These are phyloP conservation scores for Fusarium fujikuroi DNA, from an alignment of 2,329 filamentous ascomycete genomes.

Conservation along the genomic window DNA sequence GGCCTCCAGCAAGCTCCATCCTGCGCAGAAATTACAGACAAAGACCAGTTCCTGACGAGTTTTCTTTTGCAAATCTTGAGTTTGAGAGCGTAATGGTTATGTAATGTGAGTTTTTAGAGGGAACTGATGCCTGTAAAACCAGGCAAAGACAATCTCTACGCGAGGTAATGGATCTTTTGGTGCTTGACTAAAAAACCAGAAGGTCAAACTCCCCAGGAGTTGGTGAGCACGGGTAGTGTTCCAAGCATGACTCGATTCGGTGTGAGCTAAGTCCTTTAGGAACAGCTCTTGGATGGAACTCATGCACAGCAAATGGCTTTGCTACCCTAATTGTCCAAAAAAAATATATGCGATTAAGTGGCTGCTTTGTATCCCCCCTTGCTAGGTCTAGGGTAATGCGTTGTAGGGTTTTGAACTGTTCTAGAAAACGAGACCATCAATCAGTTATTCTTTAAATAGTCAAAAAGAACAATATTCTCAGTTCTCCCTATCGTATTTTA, in stretches of 20 bases:
- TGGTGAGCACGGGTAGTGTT: neutral
- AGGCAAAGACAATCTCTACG: neutral
- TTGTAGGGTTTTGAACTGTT: accelerated
- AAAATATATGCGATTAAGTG: neutral
- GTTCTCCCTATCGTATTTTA: neutral
- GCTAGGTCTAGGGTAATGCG: neutral
- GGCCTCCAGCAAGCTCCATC: neutral
- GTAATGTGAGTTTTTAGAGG: neutral
- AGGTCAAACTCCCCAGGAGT: neutral
- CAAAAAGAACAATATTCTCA: accelerated
- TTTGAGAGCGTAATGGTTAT: neutral
- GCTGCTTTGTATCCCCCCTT: accelerated
- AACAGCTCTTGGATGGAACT: neutral
- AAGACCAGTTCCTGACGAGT: too few relatives aligned
- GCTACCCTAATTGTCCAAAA: neutral
- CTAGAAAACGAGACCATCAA: accelerated
- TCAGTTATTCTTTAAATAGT: accelerated
- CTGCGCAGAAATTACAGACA: too few relatives aligned
- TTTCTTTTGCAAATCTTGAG: accelerated
- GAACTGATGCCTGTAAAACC: neutral
- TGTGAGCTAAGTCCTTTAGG: accelerated
- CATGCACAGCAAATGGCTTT: accelerated
- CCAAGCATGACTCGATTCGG: neutral
- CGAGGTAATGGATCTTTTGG: accelerated
- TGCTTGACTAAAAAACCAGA: accelerated